phyloP scores from a whole-genome alignment of 2,329 filamentous ascomycete species.

The Pseudodiploospora longispora region DNA sequence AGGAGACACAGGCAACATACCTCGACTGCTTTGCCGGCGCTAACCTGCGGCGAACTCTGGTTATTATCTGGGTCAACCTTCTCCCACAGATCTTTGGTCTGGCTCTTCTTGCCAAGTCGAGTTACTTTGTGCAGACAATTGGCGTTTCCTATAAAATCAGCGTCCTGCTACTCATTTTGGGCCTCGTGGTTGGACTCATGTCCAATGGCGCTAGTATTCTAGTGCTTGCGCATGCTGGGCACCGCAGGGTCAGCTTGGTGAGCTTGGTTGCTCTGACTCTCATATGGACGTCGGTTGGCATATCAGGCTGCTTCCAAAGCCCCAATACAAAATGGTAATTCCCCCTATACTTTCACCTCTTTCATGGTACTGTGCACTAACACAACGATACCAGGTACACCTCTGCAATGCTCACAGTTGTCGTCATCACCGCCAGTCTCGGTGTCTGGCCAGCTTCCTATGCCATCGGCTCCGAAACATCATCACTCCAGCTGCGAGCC shows the following conservation, averaged over 20 bases:
- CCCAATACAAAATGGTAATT: slow-evolving; percentile 31
- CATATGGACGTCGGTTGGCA: slow-evolving; percentile 37
- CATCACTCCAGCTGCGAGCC: slow-evolving; percentile 33
- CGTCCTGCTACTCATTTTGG: slow-evolving; percentile 37
- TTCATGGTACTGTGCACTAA: neutral
- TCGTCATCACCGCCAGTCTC: slow-evolving; percentile 33
- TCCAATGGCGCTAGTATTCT: slow-evolving; percentile 36
- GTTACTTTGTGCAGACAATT: slow-evolving; percentile 31
- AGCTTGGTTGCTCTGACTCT: slow-evolving; percentile 24
- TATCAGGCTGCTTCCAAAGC: slow-evolving; percentile 36
- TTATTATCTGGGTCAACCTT: slow-evolving; percentile 33
- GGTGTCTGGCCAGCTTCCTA: slow-evolving; percentile 36
- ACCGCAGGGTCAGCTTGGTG: slow-evolving; percentile 29
- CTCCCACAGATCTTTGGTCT: slow-evolving; percentile 38
- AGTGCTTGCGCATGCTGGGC: slow-evolving; percentile 31
- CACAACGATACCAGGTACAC: slow-evolving; percentile 12
- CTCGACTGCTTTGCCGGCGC: slow-evolving; percentile 34
- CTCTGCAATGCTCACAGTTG: slow-evolving; percentile 31
- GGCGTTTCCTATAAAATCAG: slow-evolving; percentile 23
- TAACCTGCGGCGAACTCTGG: slow-evolving; percentile 33
- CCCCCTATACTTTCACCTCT: neutral
- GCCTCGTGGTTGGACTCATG: slow-evolving; percentile 35
- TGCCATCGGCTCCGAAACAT: slow-evolving; percentile 34
- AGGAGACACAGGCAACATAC: slow-evolving; percentile 26
- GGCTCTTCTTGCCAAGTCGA: slow-evolving; percentile 32